Evolutionary conservation across 2,329 filamentous ascomycete species (phyloP).

Genomic region (Fusarium verrucosum): DNA sequence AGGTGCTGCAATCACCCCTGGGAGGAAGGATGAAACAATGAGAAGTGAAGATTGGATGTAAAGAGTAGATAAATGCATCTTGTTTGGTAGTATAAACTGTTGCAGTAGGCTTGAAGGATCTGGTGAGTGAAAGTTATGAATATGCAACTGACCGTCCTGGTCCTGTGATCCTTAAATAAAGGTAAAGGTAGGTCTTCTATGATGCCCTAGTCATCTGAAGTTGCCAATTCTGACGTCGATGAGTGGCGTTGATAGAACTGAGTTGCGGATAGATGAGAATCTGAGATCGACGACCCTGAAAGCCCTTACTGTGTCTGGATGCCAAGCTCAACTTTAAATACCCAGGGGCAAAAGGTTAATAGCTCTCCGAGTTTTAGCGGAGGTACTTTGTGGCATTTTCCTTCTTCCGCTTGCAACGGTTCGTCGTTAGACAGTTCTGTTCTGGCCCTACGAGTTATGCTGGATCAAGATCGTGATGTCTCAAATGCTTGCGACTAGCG

Average conservation of each 20-base stretch:
- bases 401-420: background rate
- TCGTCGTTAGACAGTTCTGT: background rate
- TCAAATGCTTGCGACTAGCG: conserved; percentile 12
- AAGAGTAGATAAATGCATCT: conserved; percentile 31
- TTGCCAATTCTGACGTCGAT: conserved; percentile 1
- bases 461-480: conserved; percentile 3
- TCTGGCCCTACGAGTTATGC: background rate
- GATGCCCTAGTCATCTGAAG: background rate
- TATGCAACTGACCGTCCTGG: background rate
- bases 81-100: background rate
- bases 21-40: conserved; percentile 1
- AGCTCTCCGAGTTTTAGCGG: background rate
- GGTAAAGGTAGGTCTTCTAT: background rate
- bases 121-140: background rate
- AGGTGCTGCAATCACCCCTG: conserved; percentile 13
- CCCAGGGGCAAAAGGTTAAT: conserved; percentile 5
- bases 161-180: background rate
- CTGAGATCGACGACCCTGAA: conserved; percentile 18
- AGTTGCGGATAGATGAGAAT: conserved; percentile 15
- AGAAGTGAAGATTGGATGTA: conserved; percentile 9
- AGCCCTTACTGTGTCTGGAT: background rate
- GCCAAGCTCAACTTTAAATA: conserved; percentile 15
- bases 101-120: background rate
- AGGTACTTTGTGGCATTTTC: background rate
- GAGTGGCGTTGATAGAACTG: background rate